Evolutionary conservation across 345 rosid species (phyloP), one percentile per base, ranked within the genome.

Genomic region (Linum lewisii): DNA sequence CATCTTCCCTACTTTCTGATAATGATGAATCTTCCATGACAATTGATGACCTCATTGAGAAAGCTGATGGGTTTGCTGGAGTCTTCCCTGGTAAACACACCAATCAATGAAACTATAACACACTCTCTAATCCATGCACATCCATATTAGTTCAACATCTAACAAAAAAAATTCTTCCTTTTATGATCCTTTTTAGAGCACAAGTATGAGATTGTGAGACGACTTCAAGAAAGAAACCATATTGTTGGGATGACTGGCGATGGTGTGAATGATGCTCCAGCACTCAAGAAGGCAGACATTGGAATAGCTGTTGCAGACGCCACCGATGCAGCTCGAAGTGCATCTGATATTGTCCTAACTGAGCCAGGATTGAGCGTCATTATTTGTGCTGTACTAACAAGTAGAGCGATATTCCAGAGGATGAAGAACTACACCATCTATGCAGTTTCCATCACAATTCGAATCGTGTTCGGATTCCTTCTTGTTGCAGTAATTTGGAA

Each of bases 401-500:
- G 56, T 21, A 52, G 56, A 52, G 56, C 56, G 24, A 52, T 52
- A 8, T 52, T 52, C 25, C 56, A 52, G 25, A 52, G 56, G 56
- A 52, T 52, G 56, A 52, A 52, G 56, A 52, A 52, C 25, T 52
- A 52, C 56, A 52, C 56, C 9, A 52, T 52, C 24, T 52, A 52
- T 21, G 56, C 56, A 15, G 56, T 52, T 52, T 52, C 56, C 24
- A 52, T 52, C 56, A 52, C 56, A 21, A 52, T 52, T 21, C 56
- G 56, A 15, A 52, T 52, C 20, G 56, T 52, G 25, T 24, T 52
- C 21, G 56, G 56, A 20, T 52, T 52, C 24, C 23, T 52, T 2
- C 56, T 52, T 19, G 25, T 52, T 52, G 56, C 56, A 10, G 9
- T 52, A 13, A 52, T 52, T 1, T 52, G 56, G 56, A 52, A 52